Base-by-base conservation (phyloP, 1,139 yeast species). In the Candida sp. region DNA sequence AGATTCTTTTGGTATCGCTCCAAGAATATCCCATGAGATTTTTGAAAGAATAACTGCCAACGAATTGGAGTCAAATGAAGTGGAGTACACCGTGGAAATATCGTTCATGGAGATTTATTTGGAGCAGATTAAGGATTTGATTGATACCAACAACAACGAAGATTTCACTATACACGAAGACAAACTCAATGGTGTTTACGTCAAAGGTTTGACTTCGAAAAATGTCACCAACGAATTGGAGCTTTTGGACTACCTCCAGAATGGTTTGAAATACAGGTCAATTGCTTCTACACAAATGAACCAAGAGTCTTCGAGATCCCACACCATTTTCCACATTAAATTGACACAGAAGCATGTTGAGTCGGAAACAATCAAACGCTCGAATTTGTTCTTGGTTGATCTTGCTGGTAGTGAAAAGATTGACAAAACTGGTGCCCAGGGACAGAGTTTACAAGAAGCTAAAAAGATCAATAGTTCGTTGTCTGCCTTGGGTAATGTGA, bases 321-420 rank as follows among this genome's bases (percentile, higher is more conserved):
- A 91, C 67, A 85, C 96, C 1, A 88, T 92, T 42, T 84, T 91
- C 58, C 87, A 86, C 55, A 75, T 92, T 11, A 81, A 80, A 49
- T 72, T 91, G 17, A 72, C 81, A 17, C 94, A 88, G 62, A 85
- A 81, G 59, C 78, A 79, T 56, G 58, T 78, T n/a, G 68, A 67
- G 9, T 77, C 82, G 27, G 90, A 88, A 3, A 74, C 81, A 9
- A 75, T 81, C 41, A 89, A 86, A 62, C 77, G 81, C 42, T 86
- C 92, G n/a, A 84, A 78, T 54, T 74, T 92, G 50, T 89, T 86
- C 61, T 70, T 92, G 47, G 96, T 91, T 8, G 98, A 92, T 70
- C 75, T 92, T 56, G 97, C 97, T 0, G 97, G 97, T 3, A 86
- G 94, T 40, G 97, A 92, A 67, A 90, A 89, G 65, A 85, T 90